Conservation (phyloP, 139 green algal genomes). For the Nannochloris sp. region DNA sequence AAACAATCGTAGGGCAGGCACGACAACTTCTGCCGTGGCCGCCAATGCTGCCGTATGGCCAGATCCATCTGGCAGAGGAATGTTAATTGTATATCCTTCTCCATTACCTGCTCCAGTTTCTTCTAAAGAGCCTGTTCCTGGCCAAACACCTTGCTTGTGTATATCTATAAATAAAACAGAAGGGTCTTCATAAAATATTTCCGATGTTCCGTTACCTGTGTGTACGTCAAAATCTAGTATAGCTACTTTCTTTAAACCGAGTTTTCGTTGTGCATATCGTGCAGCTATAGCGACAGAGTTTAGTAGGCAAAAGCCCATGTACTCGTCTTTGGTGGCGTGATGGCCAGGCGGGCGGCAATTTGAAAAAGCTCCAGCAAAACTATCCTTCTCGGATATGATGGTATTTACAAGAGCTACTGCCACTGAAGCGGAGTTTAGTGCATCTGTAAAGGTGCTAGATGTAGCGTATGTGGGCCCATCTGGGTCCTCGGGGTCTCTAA, state of each 20-base stretch:
- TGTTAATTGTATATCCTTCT: slow-evolving; percentile 66
- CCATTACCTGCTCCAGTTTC: slow-evolving; percentile 18
- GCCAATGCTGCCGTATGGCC: slow-evolving; percentile 33
- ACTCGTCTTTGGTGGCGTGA: slow-evolving; percentile 55
- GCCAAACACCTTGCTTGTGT: slow-evolving; percentile 38
- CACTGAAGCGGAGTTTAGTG: slow-evolving; percentile 22
- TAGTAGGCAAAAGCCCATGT: slow-evolving; percentile 89
- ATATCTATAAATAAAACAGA: slow-evolving; percentile 58
- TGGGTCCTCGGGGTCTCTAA: slow-evolving; percentile 9
- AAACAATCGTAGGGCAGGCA: slow-evolving; percentile 58
- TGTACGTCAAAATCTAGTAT: slow-evolving; percentile 50
- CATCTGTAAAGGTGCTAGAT: slow-evolving; percentile 12
- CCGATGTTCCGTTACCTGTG: slow-evolving; percentile 54
- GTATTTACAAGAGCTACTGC: slow-evolving; percentile 18
- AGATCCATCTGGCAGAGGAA: slow-evolving; percentile 52
- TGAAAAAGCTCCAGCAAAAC: slow-evolving; percentile 45
- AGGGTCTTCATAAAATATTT: slow-evolving; percentile 56
- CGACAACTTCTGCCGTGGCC: slow-evolving; percentile 51
- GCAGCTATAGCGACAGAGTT: slow-evolving; percentile 67
- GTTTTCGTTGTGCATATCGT: slow-evolving; percentile 39
- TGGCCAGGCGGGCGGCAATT: slow-evolving; percentile 78
- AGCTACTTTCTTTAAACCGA: slow-evolving; percentile 26
- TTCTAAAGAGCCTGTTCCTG: slow-evolving; percentile 13
- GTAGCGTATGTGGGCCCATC: slow-evolving; percentile 36
- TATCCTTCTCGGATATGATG: background rate